These are phyloP conservation scores for Fibroporia radiculosa DNA, from an alignment of 768 basidiomycete species.

Conservation along the genomic window DNA sequence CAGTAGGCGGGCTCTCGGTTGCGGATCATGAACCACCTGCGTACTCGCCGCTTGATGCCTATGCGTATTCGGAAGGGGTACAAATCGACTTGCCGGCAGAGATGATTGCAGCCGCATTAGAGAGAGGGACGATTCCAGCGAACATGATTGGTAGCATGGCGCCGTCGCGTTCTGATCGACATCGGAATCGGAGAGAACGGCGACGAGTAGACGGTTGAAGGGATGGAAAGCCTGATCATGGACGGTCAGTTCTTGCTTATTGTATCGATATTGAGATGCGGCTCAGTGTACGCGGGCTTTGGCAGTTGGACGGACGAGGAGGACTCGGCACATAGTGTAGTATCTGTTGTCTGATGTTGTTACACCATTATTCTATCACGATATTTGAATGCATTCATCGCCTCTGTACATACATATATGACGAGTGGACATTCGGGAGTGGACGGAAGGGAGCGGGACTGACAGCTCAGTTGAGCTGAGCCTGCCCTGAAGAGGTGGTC, in stretches of 20 bases:
- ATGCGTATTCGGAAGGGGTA: slow-evolving; percentile 79
- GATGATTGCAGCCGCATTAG: slow-evolving; percentile 83
- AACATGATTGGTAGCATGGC: slow-evolving; percentile 37
- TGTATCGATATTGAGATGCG: slow-evolving; percentile 13
- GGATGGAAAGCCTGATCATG: neutral
- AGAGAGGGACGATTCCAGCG: slow-evolving; percentile 59
- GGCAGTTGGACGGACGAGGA: slow-evolving; percentile 6
- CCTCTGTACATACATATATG: too few species aligned
- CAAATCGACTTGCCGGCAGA: slow-evolving; percentile 91
- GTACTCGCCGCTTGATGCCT: slow-evolving; percentile 87
- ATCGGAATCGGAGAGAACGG: slow-evolving; percentile 37
- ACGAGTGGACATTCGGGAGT: too few species aligned
- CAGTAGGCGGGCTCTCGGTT: slow-evolving; percentile 5
- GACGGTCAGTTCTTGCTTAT: slow-evolving; percentile 6
- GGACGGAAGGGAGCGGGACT: too few species aligned
- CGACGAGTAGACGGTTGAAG: slow-evolving; percentile 11
- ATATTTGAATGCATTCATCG: slow-evolving; percentile 1
- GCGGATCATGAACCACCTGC: slow-evolving; percentile 54
- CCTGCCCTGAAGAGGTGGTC: slow-evolving; percentile 22
- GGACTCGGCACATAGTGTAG: slow-evolving; percentile 13
- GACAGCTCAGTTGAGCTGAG: too few species aligned
- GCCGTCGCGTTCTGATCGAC: slow-evolving; percentile 28
- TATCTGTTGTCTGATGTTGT: slow-evolving; percentile 14
- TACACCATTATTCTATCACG: slow-evolving; percentile 6
- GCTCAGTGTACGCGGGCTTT: slow-evolving; percentile 11